These are phyloP conservation scores for Aspergillus sclerotialis DNA, from an alignment of 2,329 filamentous ascomycete genomes.

Conservation along the genomic window DNA sequence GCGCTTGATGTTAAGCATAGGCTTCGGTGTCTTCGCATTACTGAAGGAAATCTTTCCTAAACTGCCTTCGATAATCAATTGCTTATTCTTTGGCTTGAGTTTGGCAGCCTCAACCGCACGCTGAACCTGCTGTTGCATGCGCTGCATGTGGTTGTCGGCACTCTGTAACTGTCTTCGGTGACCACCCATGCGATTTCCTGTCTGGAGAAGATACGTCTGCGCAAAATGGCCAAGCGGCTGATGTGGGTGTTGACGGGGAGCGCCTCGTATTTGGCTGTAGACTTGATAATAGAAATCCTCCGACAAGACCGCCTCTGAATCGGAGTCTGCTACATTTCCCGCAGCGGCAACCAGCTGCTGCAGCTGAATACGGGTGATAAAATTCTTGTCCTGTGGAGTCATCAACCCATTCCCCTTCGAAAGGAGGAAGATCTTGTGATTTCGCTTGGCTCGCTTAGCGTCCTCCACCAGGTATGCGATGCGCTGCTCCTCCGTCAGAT, in stretches of 20 bases:
- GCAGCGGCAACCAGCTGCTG: conserved; percentile 93
- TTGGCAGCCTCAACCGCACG: conserved; percentile 95
- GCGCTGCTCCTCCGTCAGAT: conserved; percentile 78
- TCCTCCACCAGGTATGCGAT: conserved; percentile 80
- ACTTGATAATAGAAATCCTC: conserved; percentile 99
- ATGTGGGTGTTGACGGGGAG: conserved; percentile 81
- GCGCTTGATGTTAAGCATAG: conserved; percentile 90
- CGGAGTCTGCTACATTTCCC: conserved; percentile 74
- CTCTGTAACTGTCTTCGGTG: conserved; percentile 67
- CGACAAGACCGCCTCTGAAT: conserved; percentile 69
- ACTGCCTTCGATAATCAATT: conserved; percentile 91
- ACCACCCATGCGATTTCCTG: conserved; percentile 71
- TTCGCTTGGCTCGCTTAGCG: conserved; percentile 89
- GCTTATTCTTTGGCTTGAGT: conserved; percentile 94
- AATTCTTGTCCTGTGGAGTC: conserved; percentile 99
- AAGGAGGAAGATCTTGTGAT: conserved; percentile 93
- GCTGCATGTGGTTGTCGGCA: conserved; percentile 94
- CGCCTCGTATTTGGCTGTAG: conserved; percentile 85
- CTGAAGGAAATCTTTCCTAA: conserved; percentile 98
- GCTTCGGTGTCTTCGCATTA: conserved; percentile 95
- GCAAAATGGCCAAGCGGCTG: conserved; percentile 94
- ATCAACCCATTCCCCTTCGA: conserved; percentile 95
- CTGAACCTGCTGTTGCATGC: conserved; percentile 99
- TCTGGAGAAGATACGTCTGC: conserved; percentile 95
- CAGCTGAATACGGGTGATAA: conserved; percentile 94